phyloP scores from a whole-genome alignment of 2,329 filamentous ascomycete species.

The Fusarium algeriense region DNA sequence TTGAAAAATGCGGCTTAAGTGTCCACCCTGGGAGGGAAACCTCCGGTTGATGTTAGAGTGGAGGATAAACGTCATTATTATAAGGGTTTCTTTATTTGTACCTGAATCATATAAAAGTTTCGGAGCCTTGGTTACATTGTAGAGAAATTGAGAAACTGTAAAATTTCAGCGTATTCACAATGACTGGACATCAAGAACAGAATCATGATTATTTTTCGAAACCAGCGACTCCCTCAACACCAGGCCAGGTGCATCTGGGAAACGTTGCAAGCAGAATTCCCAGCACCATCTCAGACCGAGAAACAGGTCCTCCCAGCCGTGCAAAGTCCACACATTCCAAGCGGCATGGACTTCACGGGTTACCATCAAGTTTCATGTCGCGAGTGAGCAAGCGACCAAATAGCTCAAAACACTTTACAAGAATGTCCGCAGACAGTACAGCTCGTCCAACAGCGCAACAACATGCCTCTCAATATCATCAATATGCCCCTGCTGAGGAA shows the following conservation, averaged over 20 bases:
- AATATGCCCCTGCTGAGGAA: constrained; percentile 33
- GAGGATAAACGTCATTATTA: constrained; percentile 25
- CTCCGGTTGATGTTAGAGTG: constrained; percentile 20
- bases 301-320: not conserved
- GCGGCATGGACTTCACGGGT: not conserved
- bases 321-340: constrained; percentile 1
- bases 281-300: constrained; percentile 17
- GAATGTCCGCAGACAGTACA: not conserved
- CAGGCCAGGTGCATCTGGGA: constrained; percentile 23
- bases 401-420: not conserved
- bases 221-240: constrained; percentile 13
- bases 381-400: constrained; percentile 10
- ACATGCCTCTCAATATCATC: not conserved
- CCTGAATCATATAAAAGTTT: constrained; percentile 4
- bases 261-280: constrained; percentile 26
- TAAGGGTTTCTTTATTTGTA: not conserved
- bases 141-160: not conserved
- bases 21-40: constrained; percentile 25
- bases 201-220: constrained; percentile 28
- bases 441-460: not conserved
- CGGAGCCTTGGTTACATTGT: rapidly evolving
- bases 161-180: not conserved
- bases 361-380: constrained; percentile 9
- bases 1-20: not conserved
- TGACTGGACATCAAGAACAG: constrained; percentile 9